Conservation (phyloP, 176 grass and related monocot species). For the Saccharum spontaneum region DNA sequence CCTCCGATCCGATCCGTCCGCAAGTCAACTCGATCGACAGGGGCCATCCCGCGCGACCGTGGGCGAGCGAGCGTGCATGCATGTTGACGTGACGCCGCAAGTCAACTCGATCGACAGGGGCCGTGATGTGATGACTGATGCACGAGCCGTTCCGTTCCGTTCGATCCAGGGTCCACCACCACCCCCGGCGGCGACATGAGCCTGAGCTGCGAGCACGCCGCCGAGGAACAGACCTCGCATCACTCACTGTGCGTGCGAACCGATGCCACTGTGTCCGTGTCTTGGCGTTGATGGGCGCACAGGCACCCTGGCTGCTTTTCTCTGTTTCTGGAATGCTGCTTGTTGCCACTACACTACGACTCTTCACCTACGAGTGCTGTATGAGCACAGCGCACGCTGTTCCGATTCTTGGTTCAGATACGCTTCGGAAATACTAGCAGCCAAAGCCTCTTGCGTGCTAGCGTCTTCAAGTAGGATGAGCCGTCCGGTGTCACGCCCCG, state of each 20-base stretch:
- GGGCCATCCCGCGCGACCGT: no score
- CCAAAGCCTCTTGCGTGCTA: not conserved
- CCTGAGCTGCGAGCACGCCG: no score
- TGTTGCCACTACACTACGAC: no score
- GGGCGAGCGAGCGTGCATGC: no score
- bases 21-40: slow-evolving; percentile 4
- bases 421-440: not conserved
- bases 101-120: not conserved
- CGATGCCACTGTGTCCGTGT: not conserved
- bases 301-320: not conserved
- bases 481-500: slow-evolving; percentile 3
- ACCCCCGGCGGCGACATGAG: no score
- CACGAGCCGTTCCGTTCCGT: not conserved
- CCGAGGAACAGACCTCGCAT: no score
- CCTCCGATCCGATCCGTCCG: no score
- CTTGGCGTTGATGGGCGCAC: not conserved
- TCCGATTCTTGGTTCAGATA: not conserved
- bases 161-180: no score
- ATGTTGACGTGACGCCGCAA: not conserved
- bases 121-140: no score
- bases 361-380: no score
- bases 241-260: not conserved
- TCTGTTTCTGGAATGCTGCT: not conserved
- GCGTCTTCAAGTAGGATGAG: slow-evolving; percentile 21
- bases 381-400: not conserved